Conservation (phyloP, 257 asterid species). For the Scutellaria baicalensis region DNA sequence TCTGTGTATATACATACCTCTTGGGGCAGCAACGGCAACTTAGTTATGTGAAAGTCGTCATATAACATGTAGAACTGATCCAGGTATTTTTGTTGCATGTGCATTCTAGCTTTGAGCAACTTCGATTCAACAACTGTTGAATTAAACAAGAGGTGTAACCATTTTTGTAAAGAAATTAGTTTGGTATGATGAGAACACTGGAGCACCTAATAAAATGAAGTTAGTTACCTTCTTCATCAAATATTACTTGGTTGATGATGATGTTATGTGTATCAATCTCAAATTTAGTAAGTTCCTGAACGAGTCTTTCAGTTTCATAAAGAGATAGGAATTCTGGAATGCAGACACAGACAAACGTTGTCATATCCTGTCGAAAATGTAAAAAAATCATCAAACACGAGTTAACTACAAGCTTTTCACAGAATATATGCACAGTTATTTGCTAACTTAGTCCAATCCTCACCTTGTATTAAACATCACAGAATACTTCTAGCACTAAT, state of each 20-base stretch:
- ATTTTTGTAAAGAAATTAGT: neutral
- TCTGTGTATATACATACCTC: slow-evolving; percentile 44
- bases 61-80: slow-evolving; percentile 91
- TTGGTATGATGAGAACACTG: neutral
- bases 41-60: slow-evolving; percentile 83
- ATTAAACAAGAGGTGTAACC: neutral
- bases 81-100: slow-evolving; percentile 88
- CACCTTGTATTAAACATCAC: neutral
- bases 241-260: slow-evolving; percentile 90
- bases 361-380: slow-evolving; percentile 62
- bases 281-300: slow-evolving; percentile 88
- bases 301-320: slow-evolving; percentile 92
- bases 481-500: neutral
- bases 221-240: slow-evolving; percentile 78
- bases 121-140: slow-evolving; percentile 65
- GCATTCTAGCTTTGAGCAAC: slow-evolving; percentile 85
- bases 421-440: too few species aligned
- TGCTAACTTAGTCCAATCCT: neutral
- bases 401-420: too few species aligned
- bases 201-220: neutral
- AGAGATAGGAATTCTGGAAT: slow-evolving; percentile 96
- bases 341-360: slow-evolving; percentile 90
- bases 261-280: slow-evolving; percentile 96
- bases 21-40: slow-evolving; percentile 90
- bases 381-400: neutral